Base-by-base conservation (phyloP, 202 grass and related monocot genomes). In the Thinopyrum obtusiflorum region DNA sequence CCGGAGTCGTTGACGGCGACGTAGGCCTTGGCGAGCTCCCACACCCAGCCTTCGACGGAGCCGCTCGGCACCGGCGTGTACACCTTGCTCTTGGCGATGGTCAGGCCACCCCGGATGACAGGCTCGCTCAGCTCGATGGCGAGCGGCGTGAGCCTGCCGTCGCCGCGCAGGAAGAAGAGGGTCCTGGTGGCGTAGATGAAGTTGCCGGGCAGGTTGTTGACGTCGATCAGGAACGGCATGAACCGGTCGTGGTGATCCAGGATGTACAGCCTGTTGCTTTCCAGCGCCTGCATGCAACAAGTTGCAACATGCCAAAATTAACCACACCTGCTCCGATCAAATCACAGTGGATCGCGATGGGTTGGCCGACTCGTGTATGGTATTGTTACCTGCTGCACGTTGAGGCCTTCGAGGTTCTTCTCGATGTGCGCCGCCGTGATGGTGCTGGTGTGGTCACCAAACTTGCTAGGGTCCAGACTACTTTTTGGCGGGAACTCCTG, bases 11-110 rank as follows among this genome's bases (percentile, higher is more conserved):
- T 92, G 12, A 98, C 95, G 60, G 80, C 64, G 65, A 80, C 90
- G 37, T 98, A 95, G 24, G 95, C 92, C 87, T 95, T 98, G 33
- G 95, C 95, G 40, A 98, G 85, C 77, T 92, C 91, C 92, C 95
- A 98, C 0, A 95, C 78, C 57, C 83, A 88, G 1, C 57, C 82
- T 65, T 94, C 61, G 1, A 93, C 76, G 10, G 1, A 2, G 71
- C 95, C 82, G 3, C 1, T 12, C 2, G 80, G 69, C 17, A 89
- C 75, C 28, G 89, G 92, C 59, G 85, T 93, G 79, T 90, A 91
- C 1, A 98, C 92, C 36, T 79, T 74, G 84, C 95, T 98, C 63
- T 81, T 85, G n/a, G 63, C 85, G n/a, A 32, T 85, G 33, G 85
- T 82, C 1, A 88, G 66, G 59, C 20, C 53, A 4, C 87, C 92